Base-by-base conservation (phyloP, 2,329 filamentous ascomycete genomes). In the Ceratocystis destructans region DNA sequence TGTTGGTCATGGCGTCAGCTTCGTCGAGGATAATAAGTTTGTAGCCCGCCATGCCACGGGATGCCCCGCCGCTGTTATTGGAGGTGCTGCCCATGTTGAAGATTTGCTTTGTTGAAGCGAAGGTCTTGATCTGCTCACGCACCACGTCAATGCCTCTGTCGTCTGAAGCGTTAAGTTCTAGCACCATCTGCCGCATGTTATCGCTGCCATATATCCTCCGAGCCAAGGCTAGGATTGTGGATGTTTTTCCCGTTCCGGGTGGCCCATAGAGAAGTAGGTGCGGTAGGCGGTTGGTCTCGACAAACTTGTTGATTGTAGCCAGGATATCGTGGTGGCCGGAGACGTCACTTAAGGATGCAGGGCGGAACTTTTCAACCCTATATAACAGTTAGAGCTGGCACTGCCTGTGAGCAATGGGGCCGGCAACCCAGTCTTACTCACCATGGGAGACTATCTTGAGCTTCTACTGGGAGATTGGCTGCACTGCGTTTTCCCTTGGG, bases 1-100 rank as follows among this genome's bases (percentile, higher is more conserved):
- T 95, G 65, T 90, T 88, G n/a, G 94, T 99, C 94, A 99, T 99
- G 65, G 94, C 94, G 75, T 99, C 94, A n/a, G 94, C 94, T 79
- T 99, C 94, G 75, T 99, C 94, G 3, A 99, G 84, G 66, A 99
- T 90, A 73, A 99, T 97, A 71, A 99, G 85, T 79, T 99, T 99
- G 80, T 88, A 99, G 2, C 83, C 83, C 0, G 89, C 90, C 41
- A 66, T 62, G 22, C 61, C 61, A 20, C 55, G 57, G 8, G 48
- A 41, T 31, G 93, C 76, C 12, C 82, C 77, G 41, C 77, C 72
- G 25, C 74, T 68, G 63, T 73, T 74, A 5, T 80, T 72, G 44
- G 77, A 77, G 6, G 80, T 79, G 53, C 82, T 79, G n/a, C 83
- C 84, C 73, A 82, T 77, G 15, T 78, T 80, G 78, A 99, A 99